These are phyloP conservation scores for Stephania japonica DNA, from an alignment of 164 flowering plant species.

Conservation along the genomic window DNA sequence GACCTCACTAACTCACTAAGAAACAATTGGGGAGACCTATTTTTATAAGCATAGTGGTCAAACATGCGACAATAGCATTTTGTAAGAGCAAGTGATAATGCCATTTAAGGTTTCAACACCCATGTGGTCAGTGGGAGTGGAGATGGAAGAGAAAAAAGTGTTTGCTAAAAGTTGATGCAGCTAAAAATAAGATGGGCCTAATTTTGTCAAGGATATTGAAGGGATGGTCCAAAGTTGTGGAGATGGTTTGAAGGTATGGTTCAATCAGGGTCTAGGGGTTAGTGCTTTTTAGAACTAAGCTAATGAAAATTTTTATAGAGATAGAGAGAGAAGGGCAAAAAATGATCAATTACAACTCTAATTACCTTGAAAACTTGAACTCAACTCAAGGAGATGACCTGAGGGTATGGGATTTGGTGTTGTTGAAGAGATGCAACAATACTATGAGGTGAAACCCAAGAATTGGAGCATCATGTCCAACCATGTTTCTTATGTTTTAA, in stretches of 20 bases:
- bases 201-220: constrained; percentile 30
- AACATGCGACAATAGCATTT: constrained; percentile 26
- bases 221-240: constrained; percentile 34
- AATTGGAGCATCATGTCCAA: constrained; percentile 31
- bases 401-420: constrained; percentile 25
- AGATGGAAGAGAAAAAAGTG: constrained; percentile 65
- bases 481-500: constrained; percentile 20
- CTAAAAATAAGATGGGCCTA: constrained; percentile 34
- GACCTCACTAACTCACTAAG: constrained; percentile 65
- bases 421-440: constrained; percentile 42
- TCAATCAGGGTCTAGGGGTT: constrained; percentile 29
- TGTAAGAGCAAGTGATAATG: constrained; percentile 53
- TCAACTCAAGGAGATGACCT: constrained; percentile 28
- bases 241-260: constrained; percentile 35
- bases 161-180: constrained; percentile 50
- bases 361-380: constrained; percentile 13
- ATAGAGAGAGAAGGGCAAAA: constrained; percentile 17
- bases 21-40: constrained; percentile 44
- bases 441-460: constrained; percentile 29
- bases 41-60: constrained; percentile 56
- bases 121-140: constrained; percentile 53
- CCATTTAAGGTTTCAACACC: constrained; percentile 53
- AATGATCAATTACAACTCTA: constrained; percentile 34
- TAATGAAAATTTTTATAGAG: constrained; percentile 32
- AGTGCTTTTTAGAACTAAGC: constrained; percentile 27